Conservation (phyloP, 176 grass and related monocot species). For the Bothriochloa decipiens region DNA sequence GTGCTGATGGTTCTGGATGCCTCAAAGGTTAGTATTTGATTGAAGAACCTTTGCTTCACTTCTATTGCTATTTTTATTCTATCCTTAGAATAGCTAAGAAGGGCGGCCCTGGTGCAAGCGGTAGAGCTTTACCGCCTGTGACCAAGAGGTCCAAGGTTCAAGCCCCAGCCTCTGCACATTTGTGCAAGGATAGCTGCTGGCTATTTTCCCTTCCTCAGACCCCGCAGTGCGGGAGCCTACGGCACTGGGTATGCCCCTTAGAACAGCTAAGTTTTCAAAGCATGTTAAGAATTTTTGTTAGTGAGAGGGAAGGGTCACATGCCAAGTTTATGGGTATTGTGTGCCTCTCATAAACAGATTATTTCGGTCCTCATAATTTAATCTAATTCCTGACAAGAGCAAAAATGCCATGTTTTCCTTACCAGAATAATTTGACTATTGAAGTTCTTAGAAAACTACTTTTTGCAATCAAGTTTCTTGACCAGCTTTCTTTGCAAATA, state of each 20-base stretch:
- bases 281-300: slow-evolving; percentile 16
- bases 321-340: neutral
- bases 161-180: too few species aligned
- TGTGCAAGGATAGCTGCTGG: too few species aligned
- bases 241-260: too few species aligned
- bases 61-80: slow-evolving; percentile 30
- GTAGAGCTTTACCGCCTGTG: too few species aligned
- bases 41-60: slow-evolving; percentile 30
- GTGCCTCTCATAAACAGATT: neutral
- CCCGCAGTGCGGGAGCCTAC: too few species aligned
- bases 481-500: neutral
- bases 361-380: neutral
- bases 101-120: too few species aligned
- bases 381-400: slow-evolving; percentile 10
- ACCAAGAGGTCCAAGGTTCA: too few species aligned
- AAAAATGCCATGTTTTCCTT: slow-evolving; percentile 13
- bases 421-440: slow-evolving; percentile 19
- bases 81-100: neutral
- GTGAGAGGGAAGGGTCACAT: neutral
- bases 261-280: neutral
- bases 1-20: slow-evolving; percentile 98
- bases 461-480: neutral
- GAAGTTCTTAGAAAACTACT: neutral
- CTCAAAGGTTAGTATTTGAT: slow-evolving; percentile 74
- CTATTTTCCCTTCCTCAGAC: too few species aligned